These are phyloP conservation scores for Pyrus pyrifolia DNA, from an alignment of 306 rosid genomes.

Conservation along the genomic window DNA sequence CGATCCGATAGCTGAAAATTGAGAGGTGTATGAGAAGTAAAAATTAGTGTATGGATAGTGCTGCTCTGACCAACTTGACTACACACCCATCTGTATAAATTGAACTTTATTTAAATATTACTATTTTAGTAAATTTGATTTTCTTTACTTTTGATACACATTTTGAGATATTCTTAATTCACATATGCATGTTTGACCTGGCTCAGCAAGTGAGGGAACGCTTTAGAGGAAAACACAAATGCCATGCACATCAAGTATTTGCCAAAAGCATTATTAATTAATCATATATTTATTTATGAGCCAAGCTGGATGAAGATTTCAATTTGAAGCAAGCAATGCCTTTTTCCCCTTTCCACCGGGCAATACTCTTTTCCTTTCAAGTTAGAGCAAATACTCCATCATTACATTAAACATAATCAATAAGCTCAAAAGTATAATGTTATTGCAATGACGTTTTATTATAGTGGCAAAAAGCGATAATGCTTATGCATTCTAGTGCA, in stretches of 20 bases:
- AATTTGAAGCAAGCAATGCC: not conserved
- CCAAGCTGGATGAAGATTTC: not conserved
- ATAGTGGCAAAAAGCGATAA: too few relatives aligned
- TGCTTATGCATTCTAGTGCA: too few relatives aligned
- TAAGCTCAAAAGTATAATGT: not conserved
- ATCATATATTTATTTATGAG: not conserved
- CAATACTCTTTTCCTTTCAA: not conserved
- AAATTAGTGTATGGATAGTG: too few relatives aligned
- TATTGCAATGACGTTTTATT: too few relatives aligned
- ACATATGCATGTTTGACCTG: not conserved
- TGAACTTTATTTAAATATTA: too few relatives aligned
- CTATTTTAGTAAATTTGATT: too few relatives aligned
- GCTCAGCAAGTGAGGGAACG: not conserved
- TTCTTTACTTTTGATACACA: not conserved
- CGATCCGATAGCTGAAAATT: too few relatives aligned
- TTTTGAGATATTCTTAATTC: not conserved
- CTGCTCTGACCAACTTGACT: not conserved
- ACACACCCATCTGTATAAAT: rapidly evolving
- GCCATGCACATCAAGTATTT: not conserved
- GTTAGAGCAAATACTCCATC: not conserved
- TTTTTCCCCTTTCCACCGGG: not conserved
- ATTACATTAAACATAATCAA: not conserved
- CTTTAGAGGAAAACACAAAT: not conserved
- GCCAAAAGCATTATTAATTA: not conserved
- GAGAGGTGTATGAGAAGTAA: too few relatives aligned